Conservation (phyloP, 345 rosid species). For the Nephelium lappaceum region DNA sequence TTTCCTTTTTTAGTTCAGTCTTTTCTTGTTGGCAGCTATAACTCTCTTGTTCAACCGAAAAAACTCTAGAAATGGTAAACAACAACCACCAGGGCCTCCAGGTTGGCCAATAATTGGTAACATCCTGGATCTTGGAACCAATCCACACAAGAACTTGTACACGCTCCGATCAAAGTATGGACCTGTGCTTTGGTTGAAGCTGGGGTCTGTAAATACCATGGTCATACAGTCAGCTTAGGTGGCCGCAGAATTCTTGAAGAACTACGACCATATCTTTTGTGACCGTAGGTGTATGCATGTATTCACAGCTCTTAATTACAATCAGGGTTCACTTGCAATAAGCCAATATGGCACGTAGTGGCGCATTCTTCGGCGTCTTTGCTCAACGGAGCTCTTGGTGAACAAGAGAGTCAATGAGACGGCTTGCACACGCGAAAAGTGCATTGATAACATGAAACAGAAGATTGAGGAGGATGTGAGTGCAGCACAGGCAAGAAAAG, state of each 20-base stretch:
- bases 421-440: background rate
- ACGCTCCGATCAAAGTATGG: constrained; percentile 18
- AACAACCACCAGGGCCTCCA: constrained; percentile 26
- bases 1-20: background rate
- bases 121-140: constrained; percentile 28
- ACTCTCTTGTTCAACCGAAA: background rate
- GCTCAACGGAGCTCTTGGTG: constrained; percentile 8
- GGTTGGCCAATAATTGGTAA: constrained; percentile 31
- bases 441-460: constrained; percentile 13
- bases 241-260: constrained; percentile 29
- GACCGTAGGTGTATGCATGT: constrained; percentile 11
- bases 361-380: constrained; percentile 21
- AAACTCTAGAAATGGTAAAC: background rate
- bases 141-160: constrained; percentile 24
- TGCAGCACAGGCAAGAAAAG: background rate
- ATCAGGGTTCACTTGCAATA: constrained; percentile 6
- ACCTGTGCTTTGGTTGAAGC: constrained; percentile 8
- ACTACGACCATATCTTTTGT: constrained; percentile 13
- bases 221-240: constrained; percentile 30
- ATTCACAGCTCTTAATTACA: constrained; percentile 17
- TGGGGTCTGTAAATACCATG: constrained; percentile 23
- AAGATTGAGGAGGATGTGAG: constrained; percentile 16
- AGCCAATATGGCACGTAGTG: constrained; percentile 18
- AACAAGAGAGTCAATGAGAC: constrained; percentile 22
- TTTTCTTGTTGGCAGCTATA: background rate